Evolutionary conservation across 2,329 filamentous ascomycete genomes (phyloP), one percentile per base, ranked within the genome.

Genomic region (Claviceps lovelessii): DNA sequence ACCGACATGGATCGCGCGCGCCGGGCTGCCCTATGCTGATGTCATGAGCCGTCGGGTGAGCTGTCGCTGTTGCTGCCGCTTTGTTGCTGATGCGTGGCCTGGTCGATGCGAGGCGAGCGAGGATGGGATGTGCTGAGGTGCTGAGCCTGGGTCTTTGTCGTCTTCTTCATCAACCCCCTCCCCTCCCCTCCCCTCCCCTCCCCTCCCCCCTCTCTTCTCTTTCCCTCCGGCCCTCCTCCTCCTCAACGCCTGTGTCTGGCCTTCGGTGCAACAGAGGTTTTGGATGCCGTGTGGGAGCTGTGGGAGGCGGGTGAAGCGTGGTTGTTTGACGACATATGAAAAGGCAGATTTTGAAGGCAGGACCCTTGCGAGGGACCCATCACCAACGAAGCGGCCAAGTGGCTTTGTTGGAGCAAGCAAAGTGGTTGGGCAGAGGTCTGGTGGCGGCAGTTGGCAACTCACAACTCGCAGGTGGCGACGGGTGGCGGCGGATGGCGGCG

Each of bases 401-500:
- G 48, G 49, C 49, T 52, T 52, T 56, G 50, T 15, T 35, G 35
- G 35, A 49, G 48, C n/a, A 15, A 49, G 54, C 41, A 50, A 45
- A 45, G 19, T 29, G 23, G 23, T 23, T 29, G 10, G 23, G 11
- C n/a, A 5, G 3, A 41, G 37, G 35, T 11, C 37, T 41, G 37
- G 37, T 15, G 45, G 15, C 45, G 28, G 44, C 44, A 29, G 44
- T 23, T 46, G 23, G 44, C 44, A 46, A 23, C 23, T 45, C 6
- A n/a, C 44, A 46, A 23, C 23, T 46, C 55, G 53, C 56, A 56
- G 59, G 58, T 61, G 59, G 60, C 59, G 55, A 58, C 56, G 49
- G 54, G 52, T 46, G 35, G 28, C 50, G 31, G 37, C 55, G 55
- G 59, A 59, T 61, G 60, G 60, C 59, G 56, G 60, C 55, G 49